A percentile compares a stretch with the other conserved stretches of the same genome.
These are phyloP conservation scores for Rossbeevera mucosa DNA, from an alignment of 768 basidiomycete genomes.

Conservation along the genomic window DNA sequence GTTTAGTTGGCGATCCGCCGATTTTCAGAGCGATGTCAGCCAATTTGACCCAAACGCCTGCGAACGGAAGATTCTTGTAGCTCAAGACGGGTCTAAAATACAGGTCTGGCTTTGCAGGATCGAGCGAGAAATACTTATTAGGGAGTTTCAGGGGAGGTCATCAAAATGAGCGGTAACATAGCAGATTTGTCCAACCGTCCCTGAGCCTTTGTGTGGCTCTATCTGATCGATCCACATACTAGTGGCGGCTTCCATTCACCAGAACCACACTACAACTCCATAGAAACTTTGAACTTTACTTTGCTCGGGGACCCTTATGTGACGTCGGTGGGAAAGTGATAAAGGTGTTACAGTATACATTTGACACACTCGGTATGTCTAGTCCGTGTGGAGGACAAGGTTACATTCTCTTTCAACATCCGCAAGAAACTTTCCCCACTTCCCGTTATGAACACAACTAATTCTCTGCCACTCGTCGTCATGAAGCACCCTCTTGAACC, in stretches of 20 bases:
- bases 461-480: constrained; percentile 27
- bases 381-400: background rate
- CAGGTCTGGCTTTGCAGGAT: constrained; percentile 31
- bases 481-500: constrained; percentile 17
- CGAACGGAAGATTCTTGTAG: constrained; percentile 32
- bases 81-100: constrained; percentile 27
- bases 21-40: constrained; percentile 27
- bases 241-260: background rate
- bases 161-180: constrained; percentile 33
- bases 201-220: background rate
- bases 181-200: background rate
- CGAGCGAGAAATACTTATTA: constrained; percentile 31
- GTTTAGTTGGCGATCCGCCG: constrained; percentile 21
- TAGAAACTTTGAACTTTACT: background rate
- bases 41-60: constrained; percentile 33
- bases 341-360: background rate
- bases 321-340: background rate
- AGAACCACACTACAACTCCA: background rate
- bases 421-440: constrained; percentile 22
- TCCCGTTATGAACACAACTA: constrained; percentile 21
- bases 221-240: background rate
- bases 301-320: background rate
- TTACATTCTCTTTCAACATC: constrained; percentile 28
- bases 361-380: background rate
- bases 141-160: constrained; percentile 33